Evolutionary conservation across 352 stramenopile genomes (phyloP).

Genomic region (Phytopythium delawarense): DNA sequence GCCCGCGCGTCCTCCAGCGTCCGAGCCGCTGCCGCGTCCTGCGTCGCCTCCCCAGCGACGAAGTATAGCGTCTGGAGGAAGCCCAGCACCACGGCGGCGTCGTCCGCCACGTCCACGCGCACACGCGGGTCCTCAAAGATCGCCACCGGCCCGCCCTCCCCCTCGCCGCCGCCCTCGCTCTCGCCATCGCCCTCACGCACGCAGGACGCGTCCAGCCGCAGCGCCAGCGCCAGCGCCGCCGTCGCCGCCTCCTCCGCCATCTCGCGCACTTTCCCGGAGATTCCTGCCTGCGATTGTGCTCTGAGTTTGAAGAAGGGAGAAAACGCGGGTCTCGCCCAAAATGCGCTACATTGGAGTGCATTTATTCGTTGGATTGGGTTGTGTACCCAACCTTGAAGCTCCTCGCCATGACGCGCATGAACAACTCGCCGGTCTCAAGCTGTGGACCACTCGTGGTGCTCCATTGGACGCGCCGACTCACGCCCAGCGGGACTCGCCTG

Average conservation of each 20-base stretch:
- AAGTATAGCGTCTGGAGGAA: slow-evolving; percentile 35
- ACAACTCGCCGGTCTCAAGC: not conserved
- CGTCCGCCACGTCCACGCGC: slow-evolving; percentile 49
- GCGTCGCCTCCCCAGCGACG: not conserved
- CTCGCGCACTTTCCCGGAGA: not conserved
- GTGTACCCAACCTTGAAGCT: not conserved
- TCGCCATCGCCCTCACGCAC: slow-evolving; percentile 8
- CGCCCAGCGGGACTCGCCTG: slow-evolving; percentile 64
- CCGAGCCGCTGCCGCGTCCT: not conserved
- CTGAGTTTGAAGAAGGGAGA: slow-evolving; percentile 5
- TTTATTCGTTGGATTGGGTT: not conserved
- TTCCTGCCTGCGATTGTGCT: not conserved
- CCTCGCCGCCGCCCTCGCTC: not conserved
- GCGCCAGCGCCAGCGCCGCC: slow-evolving; percentile 12
- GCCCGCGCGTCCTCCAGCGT: slow-evolving; percentile 16
- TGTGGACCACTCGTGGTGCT: too few relatives aligned
- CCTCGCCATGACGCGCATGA: not conserved
- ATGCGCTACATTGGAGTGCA: not conserved
- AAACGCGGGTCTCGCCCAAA: slow-evolving; percentile 1
- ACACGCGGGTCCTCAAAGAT: slow-evolving; percentile 41
- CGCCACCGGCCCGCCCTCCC: slow-evolving; percentile 11
- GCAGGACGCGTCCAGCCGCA: slow-evolving; percentile 22
- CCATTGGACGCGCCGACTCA: slow-evolving; percentile 11
- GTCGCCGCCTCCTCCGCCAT: not conserved
- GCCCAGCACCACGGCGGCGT: slow-evolving; percentile 40